Percentiles rank a stretch among this genome's conserved stretches.
Conservation (phyloP, 2,329 filamentous ascomycete genomes). For the Neonectria hederae region DNA sequence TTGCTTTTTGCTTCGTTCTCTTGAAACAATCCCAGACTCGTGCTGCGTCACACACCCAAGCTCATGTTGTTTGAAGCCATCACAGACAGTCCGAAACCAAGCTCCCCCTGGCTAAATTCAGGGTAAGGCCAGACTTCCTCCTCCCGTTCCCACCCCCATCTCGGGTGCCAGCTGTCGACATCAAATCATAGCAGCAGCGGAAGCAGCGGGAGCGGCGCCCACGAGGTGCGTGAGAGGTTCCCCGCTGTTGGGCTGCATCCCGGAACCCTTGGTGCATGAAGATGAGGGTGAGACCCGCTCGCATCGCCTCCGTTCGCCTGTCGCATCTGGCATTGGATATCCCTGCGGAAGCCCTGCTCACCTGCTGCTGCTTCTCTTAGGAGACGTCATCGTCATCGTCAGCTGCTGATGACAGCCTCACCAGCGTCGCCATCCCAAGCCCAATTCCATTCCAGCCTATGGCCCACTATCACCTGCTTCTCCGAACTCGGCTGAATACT, state of each 20-base stretch:
- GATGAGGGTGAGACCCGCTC: conserved; percentile 6
- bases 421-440: conserved; percentile 3
- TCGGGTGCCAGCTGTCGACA: too few relatives aligned
- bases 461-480: neutral
- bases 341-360: neutral
- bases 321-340: neutral
- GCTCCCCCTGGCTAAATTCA: neutral
- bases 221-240: neutral
- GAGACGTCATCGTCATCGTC: conserved; percentile 16
- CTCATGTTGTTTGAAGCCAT: neutral
- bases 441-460: neutral
- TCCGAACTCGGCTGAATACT: neutral
- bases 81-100: neutral
- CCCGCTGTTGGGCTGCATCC: conserved; percentile 4
- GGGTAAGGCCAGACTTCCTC: neutral
- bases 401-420: conserved; percentile 7
- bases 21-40: neutral
- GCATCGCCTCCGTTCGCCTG: neutral
- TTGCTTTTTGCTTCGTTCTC: neutral
- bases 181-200: neutral
- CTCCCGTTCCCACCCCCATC: neutral
- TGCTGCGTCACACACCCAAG: neutral
- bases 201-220: neutral
- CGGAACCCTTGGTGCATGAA: neutral
- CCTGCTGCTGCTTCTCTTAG: neutral